Base-by-base conservation (phyloP, 495 filamentous ascomycete species). In the Cladorrhinum samala region DNA sequence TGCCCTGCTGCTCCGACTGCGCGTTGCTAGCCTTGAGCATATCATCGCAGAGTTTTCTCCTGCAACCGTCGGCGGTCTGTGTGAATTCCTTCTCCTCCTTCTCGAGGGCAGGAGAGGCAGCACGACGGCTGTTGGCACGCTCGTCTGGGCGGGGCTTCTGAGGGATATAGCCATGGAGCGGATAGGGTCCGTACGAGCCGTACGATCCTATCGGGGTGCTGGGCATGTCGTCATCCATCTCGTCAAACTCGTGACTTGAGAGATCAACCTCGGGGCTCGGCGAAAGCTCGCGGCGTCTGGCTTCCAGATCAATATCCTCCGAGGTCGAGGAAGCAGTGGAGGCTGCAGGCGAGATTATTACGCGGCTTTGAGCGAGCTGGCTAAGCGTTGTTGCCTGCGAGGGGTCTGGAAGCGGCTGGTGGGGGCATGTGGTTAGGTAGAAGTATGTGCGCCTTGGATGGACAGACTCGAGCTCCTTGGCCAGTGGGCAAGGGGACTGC, bases 21-120 rank as follows among this genome's bases (percentile, higher is more conserved):
- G 71, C 37, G 69, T 64, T 41, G 76, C 23, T 19, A 38, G 72
- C 46, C 73, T 24, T 52, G 42, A 72, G 72, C 50, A 68, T 53
- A 41, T 77, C 78, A 40, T 72, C 75, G 58, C 68, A 79, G 53
- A 78, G 73, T 52, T 79, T 88, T 53, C 87, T 81, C 72, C 86
- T 87, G 59, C 89, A 80, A 40, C 83, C 85, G 61, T 85, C 84
- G 8, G 93, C 93, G 5, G 92, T 96, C 71, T 92, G 89, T 2
- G 89, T 96, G 64, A 98, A 98, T 70, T 97, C 93, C 61, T 86
- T 88, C 73, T 98, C 93, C 57, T 97, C 93, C 57, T 88, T 87
- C 72, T 98, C 93, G 24, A 97, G 79, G 19, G 89, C 90, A 45
- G 94, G 93, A 56, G 87, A 90, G 46, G 81, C 81, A 7, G 83